Evolutionary conservation across 2,329 filamentous ascomycete species (phyloP).

Genomic region (Ophiostoma sp.): DNA sequence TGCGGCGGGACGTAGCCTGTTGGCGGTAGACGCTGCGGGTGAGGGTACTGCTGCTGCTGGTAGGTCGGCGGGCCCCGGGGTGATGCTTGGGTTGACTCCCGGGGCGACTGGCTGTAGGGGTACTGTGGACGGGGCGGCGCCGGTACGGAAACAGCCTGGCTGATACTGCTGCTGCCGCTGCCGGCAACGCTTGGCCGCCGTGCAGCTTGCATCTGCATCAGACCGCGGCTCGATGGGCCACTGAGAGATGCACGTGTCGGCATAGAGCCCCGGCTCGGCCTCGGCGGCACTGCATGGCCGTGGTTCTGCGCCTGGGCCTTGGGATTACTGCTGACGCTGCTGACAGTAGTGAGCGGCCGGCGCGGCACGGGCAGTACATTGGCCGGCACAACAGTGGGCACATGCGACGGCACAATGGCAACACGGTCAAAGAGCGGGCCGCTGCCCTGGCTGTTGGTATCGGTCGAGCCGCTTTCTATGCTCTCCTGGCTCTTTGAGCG

Average conservation of each 20-base stretch:
- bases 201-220: slow-evolving; percentile 19
- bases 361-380: background rate
- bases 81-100: background rate
- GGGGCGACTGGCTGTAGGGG: slow-evolving; percentile 4
- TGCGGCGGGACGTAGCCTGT: slow-evolving; percentile 13
- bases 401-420: slow-evolving; percentile 8
- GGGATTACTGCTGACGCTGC: background rate
- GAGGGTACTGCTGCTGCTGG: slow-evolving; percentile 13
- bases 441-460: slow-evolving; percentile 16
- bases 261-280: background rate
- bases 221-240: slow-evolving; percentile 19
- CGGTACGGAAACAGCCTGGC: background rate
- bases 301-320: background rate
- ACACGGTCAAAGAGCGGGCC: slow-evolving; percentile 14
- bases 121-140: background rate
- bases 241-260: slow-evolving; percentile 22
- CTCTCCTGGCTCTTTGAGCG: slow-evolving; percentile 2
- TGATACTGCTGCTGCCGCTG: background rate
- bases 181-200: background rate
- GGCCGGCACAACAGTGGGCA: background rate
- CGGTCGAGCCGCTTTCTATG: slow-evolving; percentile 11
- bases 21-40: slow-evolving; percentile 1
- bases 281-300: background rate
- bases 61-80: background rate
- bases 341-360: background rate